Evolutionary conservation across 306 rosid genomes (phyloP).

Genomic region (Casuarina cunninghamiana): DNA sequence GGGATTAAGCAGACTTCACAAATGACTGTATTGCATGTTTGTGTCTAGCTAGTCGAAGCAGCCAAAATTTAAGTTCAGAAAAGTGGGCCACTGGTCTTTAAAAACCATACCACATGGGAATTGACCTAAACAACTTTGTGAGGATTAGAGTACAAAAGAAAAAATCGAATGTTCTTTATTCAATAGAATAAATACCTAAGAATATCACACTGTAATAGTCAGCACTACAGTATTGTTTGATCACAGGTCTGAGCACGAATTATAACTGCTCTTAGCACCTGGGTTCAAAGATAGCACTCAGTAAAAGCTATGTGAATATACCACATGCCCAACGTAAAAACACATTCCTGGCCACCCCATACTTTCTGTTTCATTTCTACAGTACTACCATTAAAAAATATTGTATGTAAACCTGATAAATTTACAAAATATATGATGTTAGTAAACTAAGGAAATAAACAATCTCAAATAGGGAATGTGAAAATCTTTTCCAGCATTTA

Average conservation of each 20-base stretch:
- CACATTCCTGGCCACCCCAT: neutral
- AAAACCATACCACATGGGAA: neutral
- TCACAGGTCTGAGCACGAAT: neutral
- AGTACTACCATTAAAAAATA: neutral
- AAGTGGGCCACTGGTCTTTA: neutral
- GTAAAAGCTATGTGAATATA: slow-evolving; percentile 9
- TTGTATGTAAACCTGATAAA: neutral
- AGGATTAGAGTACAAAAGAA: neutral
- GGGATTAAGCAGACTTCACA: neutral
- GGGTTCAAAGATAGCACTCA: neutral
- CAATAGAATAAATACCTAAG: slow-evolving; percentile 6
- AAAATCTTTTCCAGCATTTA: neutral
- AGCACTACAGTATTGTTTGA: neutral
- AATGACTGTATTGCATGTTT: neutral
- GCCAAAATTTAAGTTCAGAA: neutral
- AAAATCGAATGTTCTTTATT: neutral
- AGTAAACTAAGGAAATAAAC: neutral
- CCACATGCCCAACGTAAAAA: neutral
- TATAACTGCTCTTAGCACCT: neutral
- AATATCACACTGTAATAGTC: neutral
- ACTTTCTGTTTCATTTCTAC: neutral
- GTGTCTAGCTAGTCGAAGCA: neutral
- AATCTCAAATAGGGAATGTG: neutral
- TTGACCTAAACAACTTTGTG: neutral
- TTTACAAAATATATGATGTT: neutral